Percentiles rank a stretch among this genome's conserved stretches.
Conservation (phyloP, 2,329 filamentous ascomycete genomes). For the Pseudogymnoascus sp. region DNA sequence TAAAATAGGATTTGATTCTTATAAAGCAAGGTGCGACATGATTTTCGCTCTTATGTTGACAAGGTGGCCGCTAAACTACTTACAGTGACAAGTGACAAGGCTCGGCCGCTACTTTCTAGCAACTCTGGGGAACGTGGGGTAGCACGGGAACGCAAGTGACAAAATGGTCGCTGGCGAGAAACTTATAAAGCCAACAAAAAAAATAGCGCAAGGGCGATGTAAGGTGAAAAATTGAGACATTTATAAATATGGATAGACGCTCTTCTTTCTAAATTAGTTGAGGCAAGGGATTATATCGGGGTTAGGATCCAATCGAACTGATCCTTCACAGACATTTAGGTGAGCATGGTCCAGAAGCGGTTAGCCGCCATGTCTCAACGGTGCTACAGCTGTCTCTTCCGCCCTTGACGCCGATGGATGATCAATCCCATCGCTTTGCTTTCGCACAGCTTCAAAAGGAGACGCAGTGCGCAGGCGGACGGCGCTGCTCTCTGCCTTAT, state of each 20-base stretch:
- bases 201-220: neutral
- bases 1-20: neutral
- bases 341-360: neutral
- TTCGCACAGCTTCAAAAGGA: slow-evolving; percentile 3
- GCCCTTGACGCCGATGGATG: neutral
- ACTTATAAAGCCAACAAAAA: neutral
- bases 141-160: neutral
- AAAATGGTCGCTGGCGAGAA: neutral
- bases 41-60: neutral
- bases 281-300: neutral
- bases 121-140: slow-evolving; percentile 2
- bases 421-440: neutral
- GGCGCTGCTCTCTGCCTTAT: slow-evolving; percentile 1
- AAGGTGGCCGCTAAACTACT: neutral
- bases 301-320: neutral
- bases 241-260: neutral
- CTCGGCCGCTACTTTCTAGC: slow-evolving; percentile 3
- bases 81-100: slow-evolving; percentile 3
- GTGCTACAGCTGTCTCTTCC: slow-evolving; percentile 1
- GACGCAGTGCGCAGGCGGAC: neutral
- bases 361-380: neutral
- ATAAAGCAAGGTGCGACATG: neutral
- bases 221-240: neutral
- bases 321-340: neutral
- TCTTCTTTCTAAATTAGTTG: neutral